Conservation (phyloP, 306 rosid species). For the Lathyrus aphaca region DNA sequence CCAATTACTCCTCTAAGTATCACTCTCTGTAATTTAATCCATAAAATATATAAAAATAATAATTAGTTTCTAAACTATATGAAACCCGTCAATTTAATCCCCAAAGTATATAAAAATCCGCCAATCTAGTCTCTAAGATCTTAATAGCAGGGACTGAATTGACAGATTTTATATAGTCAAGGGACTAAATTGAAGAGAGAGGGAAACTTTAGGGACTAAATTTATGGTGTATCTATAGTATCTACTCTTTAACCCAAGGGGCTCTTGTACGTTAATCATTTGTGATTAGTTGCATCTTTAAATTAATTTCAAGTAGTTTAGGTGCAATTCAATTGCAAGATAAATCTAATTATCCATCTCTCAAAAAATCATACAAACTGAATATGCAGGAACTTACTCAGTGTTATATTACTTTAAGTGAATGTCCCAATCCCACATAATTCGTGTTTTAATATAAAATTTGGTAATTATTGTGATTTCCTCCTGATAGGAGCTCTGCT, state of each 20-base stretch:
- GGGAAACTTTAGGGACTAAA: not conserved
- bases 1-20: no score
- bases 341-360: slow-evolving; percentile 30
- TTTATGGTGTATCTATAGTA: not conserved
- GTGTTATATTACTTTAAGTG: not conserved
- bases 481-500: not conserved
- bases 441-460: slow-evolving; percentile 19
- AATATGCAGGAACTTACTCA: slow-evolving; percentile 5
- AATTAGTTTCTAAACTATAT: no score
- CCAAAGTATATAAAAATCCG: no score
- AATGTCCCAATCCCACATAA: not conserved
- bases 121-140: no score
- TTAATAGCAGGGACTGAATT: no score
- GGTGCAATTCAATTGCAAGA: slow-evolving; percentile 4
- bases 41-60: no score
- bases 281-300: not conserved
- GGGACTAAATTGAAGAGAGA: not conserved
- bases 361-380: slow-evolving; percentile 1
- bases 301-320: not conserved
- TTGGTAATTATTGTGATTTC: slow-evolving; percentile 12
- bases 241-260: not conserved
- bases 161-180: no score
- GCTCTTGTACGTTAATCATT: slow-evolving; percentile 1
- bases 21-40: not conserved
- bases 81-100: no score